These are phyloP conservation scores for Phyllosticta paracitricarpa DNA, from an alignment of 2,329 filamentous ascomycete genomes.

Conservation along the genomic window DNA sequence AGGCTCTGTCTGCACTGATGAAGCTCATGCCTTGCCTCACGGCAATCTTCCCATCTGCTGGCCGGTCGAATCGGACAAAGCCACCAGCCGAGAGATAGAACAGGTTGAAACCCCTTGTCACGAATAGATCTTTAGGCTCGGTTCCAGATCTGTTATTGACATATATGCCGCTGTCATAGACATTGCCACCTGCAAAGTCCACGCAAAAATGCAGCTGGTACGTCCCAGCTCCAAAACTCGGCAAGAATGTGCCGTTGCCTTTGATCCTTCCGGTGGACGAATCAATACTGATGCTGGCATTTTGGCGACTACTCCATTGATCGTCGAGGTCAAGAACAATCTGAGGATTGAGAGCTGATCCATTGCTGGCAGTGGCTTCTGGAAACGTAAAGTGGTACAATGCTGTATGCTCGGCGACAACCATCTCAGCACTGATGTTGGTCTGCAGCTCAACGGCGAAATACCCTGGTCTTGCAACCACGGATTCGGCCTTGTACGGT, in stretches of 20 bases:
- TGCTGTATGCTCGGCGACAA: constrained; percentile 47
- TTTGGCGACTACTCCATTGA: constrained; percentile 42
- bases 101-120: constrained; percentile 26
- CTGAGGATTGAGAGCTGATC: constrained; percentile 39
- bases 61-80: constrained; percentile 41
- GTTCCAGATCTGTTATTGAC: constrained; percentile 43
- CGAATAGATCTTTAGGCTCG: constrained; percentile 30
- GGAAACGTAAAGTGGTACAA: constrained; percentile 52
- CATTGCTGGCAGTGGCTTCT: constrained; percentile 17
- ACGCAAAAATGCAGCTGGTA: constrained; percentile 52
- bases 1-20: constrained; percentile 56
- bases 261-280: constrained; percentile 42
- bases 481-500: constrained; percentile 40
- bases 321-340: constrained; percentile 52
- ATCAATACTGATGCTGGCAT: constrained; percentile 46
- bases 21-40: constrained; percentile 62
- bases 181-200: constrained; percentile 45
- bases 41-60: constrained; percentile 45
- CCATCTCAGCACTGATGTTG: constrained; percentile 51
- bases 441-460: constrained; percentile 49
- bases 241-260: constrained; percentile 48
- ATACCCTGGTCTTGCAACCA: constrained; percentile 48
- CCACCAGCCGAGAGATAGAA: constrained; percentile 27
- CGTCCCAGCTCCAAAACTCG: constrained; percentile 52
- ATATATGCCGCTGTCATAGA: constrained; percentile 48